Conservation (phyloP, 768 basidiomycete genomes). For the Psilocybe cyanescens region DNA sequence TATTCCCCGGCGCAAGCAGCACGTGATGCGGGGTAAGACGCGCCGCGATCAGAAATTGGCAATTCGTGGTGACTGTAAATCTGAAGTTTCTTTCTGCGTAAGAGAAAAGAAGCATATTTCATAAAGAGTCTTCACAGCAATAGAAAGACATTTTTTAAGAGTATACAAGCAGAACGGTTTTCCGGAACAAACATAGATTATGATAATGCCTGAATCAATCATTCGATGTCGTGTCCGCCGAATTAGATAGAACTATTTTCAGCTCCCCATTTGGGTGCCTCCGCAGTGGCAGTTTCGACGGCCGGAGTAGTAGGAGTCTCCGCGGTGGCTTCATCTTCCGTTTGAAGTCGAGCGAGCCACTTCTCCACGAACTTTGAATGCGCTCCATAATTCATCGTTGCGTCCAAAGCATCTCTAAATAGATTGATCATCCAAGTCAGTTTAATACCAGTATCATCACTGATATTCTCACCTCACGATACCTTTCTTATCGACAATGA, state of each 20-base stretch:
- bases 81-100: no score
- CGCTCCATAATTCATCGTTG: conserved; percentile 63
- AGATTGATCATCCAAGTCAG: conserved; percentile 5
- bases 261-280: neutral
- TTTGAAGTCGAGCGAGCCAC: conserved; percentile 59
- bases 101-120: no score
- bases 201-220: no score
- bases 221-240: neutral
- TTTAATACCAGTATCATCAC: neutral
- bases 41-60: neutral
- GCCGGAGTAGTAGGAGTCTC: conserved; percentile 10
- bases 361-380: conserved; percentile 76
- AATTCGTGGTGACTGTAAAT: neutral
- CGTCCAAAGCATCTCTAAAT: conserved; percentile 60
- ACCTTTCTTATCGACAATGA: conserved; percentile 76
- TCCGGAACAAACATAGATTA: no score
- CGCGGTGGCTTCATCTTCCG: conserved; percentile 33
- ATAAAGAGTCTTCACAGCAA: no score
- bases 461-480: conserved; percentile 53
- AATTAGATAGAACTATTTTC: neutral
- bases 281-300: neutral
- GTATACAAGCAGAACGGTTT: no score
- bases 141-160: no score
- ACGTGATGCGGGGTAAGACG: conserved; percentile 7
- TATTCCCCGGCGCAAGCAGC: neutral